Percentiles rank a stretch among this genome's conserved stretches.
These are phyloP conservation scores for Cladophialophora chaetospira DNA, from an alignment of 2,329 filamentous ascomycete genomes.

Conservation along the genomic window DNA sequence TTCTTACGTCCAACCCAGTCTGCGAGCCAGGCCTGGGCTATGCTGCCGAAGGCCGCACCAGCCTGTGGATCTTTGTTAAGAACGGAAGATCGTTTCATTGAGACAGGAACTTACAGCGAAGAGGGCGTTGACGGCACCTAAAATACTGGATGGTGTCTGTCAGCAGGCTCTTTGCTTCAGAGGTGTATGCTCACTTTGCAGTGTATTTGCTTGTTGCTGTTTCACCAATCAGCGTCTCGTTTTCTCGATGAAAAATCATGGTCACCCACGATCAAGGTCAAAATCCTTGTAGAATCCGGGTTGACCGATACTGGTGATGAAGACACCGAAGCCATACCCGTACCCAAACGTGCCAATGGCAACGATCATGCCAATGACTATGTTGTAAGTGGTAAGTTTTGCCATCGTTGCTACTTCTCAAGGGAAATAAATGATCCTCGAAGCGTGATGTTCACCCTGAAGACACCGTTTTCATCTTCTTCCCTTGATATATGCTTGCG, in stretches of 20 bases:
- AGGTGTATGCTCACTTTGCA: conserved; percentile 7
- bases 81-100: too few relatives aligned
- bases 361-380: conserved; percentile 12
- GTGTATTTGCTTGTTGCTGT: conserved; percentile 14
- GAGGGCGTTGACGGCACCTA: conserved; percentile 49
- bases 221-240: neutral
- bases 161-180: neutral
- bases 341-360: conserved; percentile 38
- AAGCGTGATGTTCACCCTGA: neutral
- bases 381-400: conserved; percentile 18
- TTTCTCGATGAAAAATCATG: neutral
- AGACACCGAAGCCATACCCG: conserved; percentile 54
- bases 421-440: neutral
- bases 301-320: conserved; percentile 55
- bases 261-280: conserved; percentile 37
- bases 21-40: conserved; percentile 6
- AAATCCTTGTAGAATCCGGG: conserved; percentile 57
- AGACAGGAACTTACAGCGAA: too few relatives aligned
- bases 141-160: conserved; percentile 40
- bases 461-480: neutral
- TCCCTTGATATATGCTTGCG: neutral
- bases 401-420: conserved; percentile 19
- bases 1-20: conserved; percentile 18
- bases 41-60: conserved; percentile 8
- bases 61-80: too few relatives aligned